Percentiles rank a stretch among this genome's conserved stretches.
Conservation (phyloP, 257 asterid species). For the Scutellaria galericulata region DNA sequence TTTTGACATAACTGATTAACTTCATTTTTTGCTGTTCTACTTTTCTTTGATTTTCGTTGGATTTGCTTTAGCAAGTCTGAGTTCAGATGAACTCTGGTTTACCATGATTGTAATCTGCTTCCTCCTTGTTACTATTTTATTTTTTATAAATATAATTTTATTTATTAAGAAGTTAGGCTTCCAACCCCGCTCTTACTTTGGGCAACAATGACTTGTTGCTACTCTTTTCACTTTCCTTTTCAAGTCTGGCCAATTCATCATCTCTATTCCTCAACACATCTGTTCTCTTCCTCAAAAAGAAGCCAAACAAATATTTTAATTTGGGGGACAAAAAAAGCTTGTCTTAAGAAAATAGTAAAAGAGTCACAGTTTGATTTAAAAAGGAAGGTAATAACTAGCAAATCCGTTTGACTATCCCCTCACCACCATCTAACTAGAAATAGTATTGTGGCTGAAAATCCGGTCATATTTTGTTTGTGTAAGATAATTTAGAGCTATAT, state of each 20-base stretch:
- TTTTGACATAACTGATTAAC: not conserved
- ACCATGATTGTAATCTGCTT: not conserved
- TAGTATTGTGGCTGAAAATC: not conserved
- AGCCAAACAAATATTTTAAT: not conserved
- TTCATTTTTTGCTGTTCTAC: not conserved
- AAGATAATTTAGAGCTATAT: not conserved
- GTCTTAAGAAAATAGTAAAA: not conserved
- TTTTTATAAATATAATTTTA: not conserved
- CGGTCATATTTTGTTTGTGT: not conserved
- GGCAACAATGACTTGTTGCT: too few relatives aligned
- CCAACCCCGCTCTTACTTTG: too few relatives aligned
- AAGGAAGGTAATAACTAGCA: not conserved
- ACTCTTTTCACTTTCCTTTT: too few relatives aligned
- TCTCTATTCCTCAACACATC: not conserved
- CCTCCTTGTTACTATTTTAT: not conserved
- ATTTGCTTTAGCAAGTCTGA: constrained; percentile 22
- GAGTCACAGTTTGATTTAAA: not conserved
- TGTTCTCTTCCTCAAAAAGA: not conserved
- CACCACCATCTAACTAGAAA: not conserved
- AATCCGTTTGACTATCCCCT: not conserved
- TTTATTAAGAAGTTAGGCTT: too few relatives aligned
- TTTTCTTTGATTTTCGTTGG: not conserved
- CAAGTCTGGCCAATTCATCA: too few relatives aligned
- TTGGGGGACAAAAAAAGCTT: not conserved
- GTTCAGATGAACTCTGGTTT: not conserved